Evolutionary conservation across 139 green algal genomes (phyloP), one percentile per base, ranked within the genome.

Genomic region (Chlorella ohadii): DNA sequence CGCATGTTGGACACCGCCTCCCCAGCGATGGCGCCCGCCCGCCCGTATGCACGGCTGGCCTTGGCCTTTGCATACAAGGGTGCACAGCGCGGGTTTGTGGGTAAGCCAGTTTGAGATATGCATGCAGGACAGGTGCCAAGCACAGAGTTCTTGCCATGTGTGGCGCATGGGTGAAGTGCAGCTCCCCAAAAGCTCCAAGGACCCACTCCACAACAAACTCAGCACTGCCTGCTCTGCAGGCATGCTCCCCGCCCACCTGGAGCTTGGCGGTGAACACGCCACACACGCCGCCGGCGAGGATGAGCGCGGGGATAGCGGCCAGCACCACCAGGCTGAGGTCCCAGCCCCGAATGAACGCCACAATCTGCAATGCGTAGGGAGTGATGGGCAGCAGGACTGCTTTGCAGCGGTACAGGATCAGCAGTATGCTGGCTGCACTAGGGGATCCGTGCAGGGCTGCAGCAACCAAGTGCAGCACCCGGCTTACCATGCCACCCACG

Each of bases 281-380:
- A 22, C 96, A 87, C 59, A 78, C 31, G 36, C 88, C 79, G 3
- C 91, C 93, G 23, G 89, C 72, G 12, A 90, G 70, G 7, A 89
- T 93, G 39, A 96, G 73, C 34, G 96, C 70, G 3, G 95, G 95
- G 36, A 93, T 74, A 27, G 85, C 61, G 11, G 92, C 90, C 33
- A 96, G 72, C 71, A 96, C 59, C 36, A 98, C 95, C 47, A 98
- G 88, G 17, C 93, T 94, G 85, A 98, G 91, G 73, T 93, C 86
- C 94, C 90, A 95, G 38, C 85, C 84, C 25, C 90, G 88, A 23
- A 86, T 79, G 61, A 97, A 93, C 9, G 90, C 89, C 41, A 93
- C 89, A 51, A 86, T 65, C 76, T 82, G 76, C 47, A 27, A 11
- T 33, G 84, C 82, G 34, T 6, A 11, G 6, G 44, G 7, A 11